Percentiles rank a stretch among this genome's conserved stretches.
phyloP scores from a whole-genome alignment of 345 rosid genomes.

The Hypericum androsaemum region DNA sequence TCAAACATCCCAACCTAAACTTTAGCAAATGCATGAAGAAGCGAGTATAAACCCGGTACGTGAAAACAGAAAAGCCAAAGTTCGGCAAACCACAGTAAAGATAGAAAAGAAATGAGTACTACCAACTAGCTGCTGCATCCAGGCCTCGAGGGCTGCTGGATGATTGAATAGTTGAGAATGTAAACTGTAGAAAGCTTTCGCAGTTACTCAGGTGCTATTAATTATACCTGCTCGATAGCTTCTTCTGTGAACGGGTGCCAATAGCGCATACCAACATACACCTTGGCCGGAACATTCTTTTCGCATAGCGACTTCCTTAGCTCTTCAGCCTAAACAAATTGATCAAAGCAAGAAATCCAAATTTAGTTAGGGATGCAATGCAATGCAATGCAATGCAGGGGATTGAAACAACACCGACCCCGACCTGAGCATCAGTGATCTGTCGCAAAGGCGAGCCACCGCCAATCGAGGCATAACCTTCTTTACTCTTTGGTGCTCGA shows the following conservation, averaged over 20 bases:
- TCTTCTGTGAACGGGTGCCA: constrained; percentile 99
- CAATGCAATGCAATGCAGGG: background rate
- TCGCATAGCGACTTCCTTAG: constrained; percentile 72
- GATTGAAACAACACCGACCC: background rate
- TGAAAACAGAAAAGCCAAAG: too few species aligned
- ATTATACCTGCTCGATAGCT: constrained; percentile 85
- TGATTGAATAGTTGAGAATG: too few species aligned
- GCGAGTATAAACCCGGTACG: too few species aligned
- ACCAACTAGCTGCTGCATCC: too few species aligned
- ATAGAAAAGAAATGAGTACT: too few species aligned
- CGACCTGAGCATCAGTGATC: constrained; percentile 93
- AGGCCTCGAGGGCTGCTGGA: too few species aligned
- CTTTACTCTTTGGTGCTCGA: constrained; percentile 95
- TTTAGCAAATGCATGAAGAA: too few species aligned
- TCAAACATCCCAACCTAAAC: too few species aligned
- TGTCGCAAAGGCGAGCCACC: constrained; percentile 92
- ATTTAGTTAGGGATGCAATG: background rate
- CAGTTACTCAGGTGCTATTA: background rate
- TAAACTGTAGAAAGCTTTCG: too few species aligned
- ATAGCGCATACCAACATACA: constrained; percentile 97
- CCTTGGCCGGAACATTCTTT: constrained; percentile 80
- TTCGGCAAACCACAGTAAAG: too few species aligned
- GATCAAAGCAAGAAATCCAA: background rate
- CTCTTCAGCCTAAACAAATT: constrained; percentile 59
- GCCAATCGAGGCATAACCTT: constrained; percentile 97